These are phyloP conservation scores for Capsicum pubescens DNA, from an alignment of 257 asterid genomes.

Conservation along the genomic window DNA sequence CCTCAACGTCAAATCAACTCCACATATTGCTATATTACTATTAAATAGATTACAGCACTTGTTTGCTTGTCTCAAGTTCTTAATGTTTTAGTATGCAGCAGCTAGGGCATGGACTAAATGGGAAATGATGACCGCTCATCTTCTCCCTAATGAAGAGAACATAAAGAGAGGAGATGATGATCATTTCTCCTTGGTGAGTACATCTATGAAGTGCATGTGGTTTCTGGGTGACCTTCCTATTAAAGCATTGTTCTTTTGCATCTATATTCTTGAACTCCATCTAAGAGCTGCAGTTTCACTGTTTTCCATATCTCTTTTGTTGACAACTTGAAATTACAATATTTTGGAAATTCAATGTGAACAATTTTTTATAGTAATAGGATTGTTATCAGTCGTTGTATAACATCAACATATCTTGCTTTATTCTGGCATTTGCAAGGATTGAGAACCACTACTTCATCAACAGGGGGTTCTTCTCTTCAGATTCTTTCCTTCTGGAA, in stretches of 20 bases:
- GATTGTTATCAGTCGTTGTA: neutral
- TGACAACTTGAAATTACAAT: conserved; percentile 9
- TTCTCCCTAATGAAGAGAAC: conserved; percentile 74
- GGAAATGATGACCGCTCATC: conserved; percentile 99
- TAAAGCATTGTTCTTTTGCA: conserved; percentile 22
- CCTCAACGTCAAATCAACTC: neutral
- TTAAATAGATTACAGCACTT: neutral
- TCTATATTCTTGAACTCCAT: conserved; percentile 9
- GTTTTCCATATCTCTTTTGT: neutral
- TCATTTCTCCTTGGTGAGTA: conserved; percentile 88
- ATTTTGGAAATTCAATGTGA: neutral
- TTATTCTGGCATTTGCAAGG: conserved; percentile 91
- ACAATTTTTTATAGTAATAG: neutral
- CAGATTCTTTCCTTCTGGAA: conserved; percentile 85
- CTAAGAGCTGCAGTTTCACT: conserved; percentile 14
- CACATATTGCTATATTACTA: neutral
- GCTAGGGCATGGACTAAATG: conserved; percentile 98
- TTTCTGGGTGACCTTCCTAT: neutral
- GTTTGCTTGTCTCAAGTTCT: conserved; percentile 36
- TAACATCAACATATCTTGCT: conserved; percentile 15
- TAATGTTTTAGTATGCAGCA: conserved; percentile 72
- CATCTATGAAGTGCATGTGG: neutral
- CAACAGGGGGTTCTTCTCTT: conserved; percentile 83
- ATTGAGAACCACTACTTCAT: conserved; percentile 96
- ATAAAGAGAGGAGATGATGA: conserved; percentile 81